Base-by-base conservation (phyloP, 495 filamentous ascomycete species). In the Glarea lozoyensis region DNA sequence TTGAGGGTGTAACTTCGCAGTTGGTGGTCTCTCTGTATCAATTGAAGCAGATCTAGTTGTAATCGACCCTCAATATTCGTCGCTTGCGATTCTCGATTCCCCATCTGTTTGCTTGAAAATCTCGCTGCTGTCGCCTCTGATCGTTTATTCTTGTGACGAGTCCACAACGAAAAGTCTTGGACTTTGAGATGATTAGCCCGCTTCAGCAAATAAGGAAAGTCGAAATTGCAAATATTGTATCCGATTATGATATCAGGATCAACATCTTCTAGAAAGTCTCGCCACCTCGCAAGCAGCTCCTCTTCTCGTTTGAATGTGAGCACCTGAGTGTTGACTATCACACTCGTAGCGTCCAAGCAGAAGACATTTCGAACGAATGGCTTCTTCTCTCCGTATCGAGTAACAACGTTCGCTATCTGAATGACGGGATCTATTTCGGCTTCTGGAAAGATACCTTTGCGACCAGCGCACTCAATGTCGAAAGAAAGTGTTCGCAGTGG, bases 201-300 rank as follows among this genome's bases (percentile, higher is more conserved):
- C 19, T 95, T 84, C 15, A 99, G 72, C 3, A 99, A 76, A 57
- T 99, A 99, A 2, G 92, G 89, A 52, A 99, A 95, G 65, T 99
- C 92, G 65, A 99, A 99, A 63, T 99, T 99, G 53, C 84, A 70
- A 65, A 94, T 96, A 60, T 99, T 99, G 75, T 99, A 99, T 33
- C 92, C 92, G 46, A 92, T 99, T 54, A 99, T 97, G 20, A 99
- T 80, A 62, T 99, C 92, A 0, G 92, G 90, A 53, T 99, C 92
- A 2, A 92, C 92, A 57, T 86, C 80, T 36, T 89, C 72, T 3
- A 99, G 62, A 52, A 99, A 99, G 37, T 94, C 73, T 49, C 78
- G 77, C 92, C 92, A 99, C 16, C 73, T 74, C 63, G 78, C 73
- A 13, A 99, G 73, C 90, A 99, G 90, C 24, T 85, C 71, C 38